phyloP scores from a whole-genome alignment of 2,329 filamentous ascomycete species.

The Penicillium sp. region DNA sequence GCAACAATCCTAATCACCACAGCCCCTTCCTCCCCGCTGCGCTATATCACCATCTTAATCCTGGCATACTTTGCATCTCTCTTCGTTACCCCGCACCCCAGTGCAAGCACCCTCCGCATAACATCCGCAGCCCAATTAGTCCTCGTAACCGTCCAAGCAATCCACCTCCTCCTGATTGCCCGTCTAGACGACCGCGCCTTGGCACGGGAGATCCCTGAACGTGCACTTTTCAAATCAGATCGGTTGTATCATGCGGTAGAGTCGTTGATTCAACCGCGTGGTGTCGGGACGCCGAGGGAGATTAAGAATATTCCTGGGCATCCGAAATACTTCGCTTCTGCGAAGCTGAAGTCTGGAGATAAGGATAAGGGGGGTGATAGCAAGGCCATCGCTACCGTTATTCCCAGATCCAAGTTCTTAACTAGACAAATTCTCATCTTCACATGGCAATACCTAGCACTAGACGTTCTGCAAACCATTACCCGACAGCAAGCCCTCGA shows the following conservation, averaged over 20 bases:
- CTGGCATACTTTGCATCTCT: slow-evolving; percentile 11
- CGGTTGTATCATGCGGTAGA: slow-evolving; percentile 11
- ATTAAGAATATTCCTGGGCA: slow-evolving; percentile 26
- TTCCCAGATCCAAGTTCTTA: slow-evolving; percentile 22
- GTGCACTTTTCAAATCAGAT: neutral
- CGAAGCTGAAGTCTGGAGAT: neutral
- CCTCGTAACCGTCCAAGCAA: slow-evolving; percentile 12
- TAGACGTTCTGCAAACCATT: slow-evolving; percentile 16
- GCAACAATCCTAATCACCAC: slow-evolving; percentile 14
- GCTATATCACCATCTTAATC: slow-evolving; percentile 20
- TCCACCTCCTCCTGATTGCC: slow-evolving; percentile 22
- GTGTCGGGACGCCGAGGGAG: slow-evolving; percentile 28
- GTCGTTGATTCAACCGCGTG: slow-evolving; percentile 22
- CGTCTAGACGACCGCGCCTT: slow-evolving; percentile 18
- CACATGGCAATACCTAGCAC: slow-evolving; percentile 27
- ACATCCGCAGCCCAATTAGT: slow-evolving; percentile 6
- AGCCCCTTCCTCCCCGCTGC: slow-evolving; percentile 15
- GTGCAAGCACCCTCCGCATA: neutral
- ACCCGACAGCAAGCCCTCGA: slow-evolving; percentile 2
- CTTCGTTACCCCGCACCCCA: neutral
- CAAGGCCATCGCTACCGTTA: neutral
- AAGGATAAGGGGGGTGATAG: neutral
- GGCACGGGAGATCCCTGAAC: neutral
- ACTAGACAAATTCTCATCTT: slow-evolving; percentile 26
- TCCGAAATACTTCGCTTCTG: slow-evolving; percentile 18